Percentiles rank a stretch among this genome's conserved stretches.
Conservation (phyloP, 331 rosid genomes). For the Prunus yedoensis region DNA sequence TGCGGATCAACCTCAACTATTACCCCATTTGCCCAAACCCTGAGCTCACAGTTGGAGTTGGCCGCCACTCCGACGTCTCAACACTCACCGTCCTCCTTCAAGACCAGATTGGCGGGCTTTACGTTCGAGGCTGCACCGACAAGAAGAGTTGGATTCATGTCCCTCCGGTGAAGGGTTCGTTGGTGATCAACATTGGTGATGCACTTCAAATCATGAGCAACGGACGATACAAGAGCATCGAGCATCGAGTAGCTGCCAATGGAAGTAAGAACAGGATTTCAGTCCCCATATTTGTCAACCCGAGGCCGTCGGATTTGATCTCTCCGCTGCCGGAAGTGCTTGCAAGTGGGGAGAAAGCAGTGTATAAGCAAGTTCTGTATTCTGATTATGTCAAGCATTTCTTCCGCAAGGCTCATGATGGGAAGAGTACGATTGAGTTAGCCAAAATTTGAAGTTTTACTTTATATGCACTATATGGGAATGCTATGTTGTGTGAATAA, state of each 20-base stretch:
- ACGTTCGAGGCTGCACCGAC: slow-evolving; percentile 12
- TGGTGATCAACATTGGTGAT: slow-evolving; percentile 60
- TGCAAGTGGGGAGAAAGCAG: slow-evolving; percentile 28
- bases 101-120: slow-evolving; percentile 56
- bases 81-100: slow-evolving; percentile 57
- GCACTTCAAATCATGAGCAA: slow-evolving; percentile 61
- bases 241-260: slow-evolving; percentile 53
- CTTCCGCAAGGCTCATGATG: slow-evolving; percentile 57
- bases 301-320: slow-evolving; percentile 33
- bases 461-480: too few species aligned
- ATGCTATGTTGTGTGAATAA: too few species aligned
- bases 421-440: slow-evolving; percentile 47
- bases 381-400: slow-evolving; percentile 57
- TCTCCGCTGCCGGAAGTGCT: slow-evolving; percentile 47
- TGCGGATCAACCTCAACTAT: slow-evolving; percentile 44
- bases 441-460: slow-evolving; percentile 26
- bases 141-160: slow-evolving; percentile 41
- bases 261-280: slow-evolving; percentile 46
- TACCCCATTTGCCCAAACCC: slow-evolving; percentile 53
- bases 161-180: slow-evolving; percentile 38
- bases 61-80: slow-evolving; percentile 58
- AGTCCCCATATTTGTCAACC: slow-evolving; percentile 51
- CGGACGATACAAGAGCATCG: slow-evolving; percentile 50
- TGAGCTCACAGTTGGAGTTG: slow-evolving; percentile 41
- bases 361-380: slow-evolving; percentile 45